Evolutionary conservation across 208 protist genomes (phyloP).

Genomic region (Crithidia mellificae): DNA sequence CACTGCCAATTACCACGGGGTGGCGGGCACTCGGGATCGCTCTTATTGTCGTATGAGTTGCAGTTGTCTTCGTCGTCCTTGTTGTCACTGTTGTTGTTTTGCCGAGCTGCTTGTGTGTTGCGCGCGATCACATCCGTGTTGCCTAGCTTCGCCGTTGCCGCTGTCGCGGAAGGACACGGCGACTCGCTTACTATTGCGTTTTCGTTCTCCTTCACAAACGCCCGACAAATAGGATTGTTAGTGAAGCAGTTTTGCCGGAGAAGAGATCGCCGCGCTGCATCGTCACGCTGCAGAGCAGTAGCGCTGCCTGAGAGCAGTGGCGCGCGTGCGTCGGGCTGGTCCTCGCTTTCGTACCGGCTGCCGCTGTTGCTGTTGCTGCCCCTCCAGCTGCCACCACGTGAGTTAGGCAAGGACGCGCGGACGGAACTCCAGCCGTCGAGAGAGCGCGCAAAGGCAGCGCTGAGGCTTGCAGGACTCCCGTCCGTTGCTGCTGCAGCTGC

Average conservation of each 20-base stretch:
- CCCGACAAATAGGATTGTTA: not conserved
- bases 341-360: conserved; percentile 1
- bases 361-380: no score
- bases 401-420: not conserved
- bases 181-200: not conserved
- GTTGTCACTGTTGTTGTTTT: no score
- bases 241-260: not conserved
- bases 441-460: not conserved
- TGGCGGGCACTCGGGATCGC: not conserved
- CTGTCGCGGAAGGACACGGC: not conserved
- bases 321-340: not conserved
- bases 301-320: not conserved
- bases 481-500: not conserved
- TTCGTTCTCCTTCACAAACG: not conserved
- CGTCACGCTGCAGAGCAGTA: not conserved
- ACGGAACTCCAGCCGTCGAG: not conserved
- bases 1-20: not conserved
- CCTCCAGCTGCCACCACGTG: no score
- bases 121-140: not conserved
- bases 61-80: no score
- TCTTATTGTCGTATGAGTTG: no score
- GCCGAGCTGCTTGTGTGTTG: not conserved
- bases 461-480: not conserved
- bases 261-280: not conserved
- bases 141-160: not conserved